Conservation (phyloP, 345 rosid genomes). For the Lepidium africanum region DNA sequence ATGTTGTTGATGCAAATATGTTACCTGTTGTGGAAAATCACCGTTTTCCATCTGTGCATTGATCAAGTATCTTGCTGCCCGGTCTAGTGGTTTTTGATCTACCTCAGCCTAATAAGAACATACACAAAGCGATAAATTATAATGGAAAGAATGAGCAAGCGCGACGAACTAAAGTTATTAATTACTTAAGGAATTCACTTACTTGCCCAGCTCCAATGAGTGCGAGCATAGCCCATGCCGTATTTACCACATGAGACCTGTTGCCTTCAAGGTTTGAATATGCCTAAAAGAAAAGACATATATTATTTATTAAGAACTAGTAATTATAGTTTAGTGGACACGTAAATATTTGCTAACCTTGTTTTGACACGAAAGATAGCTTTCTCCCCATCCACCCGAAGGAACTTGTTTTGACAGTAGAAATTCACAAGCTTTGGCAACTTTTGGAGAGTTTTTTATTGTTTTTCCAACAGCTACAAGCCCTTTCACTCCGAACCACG, state of each 20-base stretch:
- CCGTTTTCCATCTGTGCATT: constrained; percentile 66
- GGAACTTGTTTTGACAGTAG: constrained; percentile 72
- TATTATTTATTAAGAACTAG: neutral
- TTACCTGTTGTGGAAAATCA: constrained; percentile 66
- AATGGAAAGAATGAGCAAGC: neutral
- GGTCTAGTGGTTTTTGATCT: constrained; percentile 51
- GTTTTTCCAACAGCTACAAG: constrained; percentile 74
- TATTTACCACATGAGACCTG: constrained; percentile 49
- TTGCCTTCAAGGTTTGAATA: constrained; percentile 51
- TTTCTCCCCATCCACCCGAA: constrained; percentile 98
- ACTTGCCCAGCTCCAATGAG: constrained; percentile 67
- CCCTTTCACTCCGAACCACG: constrained; percentile 79
- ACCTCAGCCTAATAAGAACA: constrained; percentile 48
- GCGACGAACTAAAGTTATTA: neutral
- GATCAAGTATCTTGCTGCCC: constrained; percentile 50
- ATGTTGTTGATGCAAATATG: neutral
- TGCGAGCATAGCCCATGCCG: constrained; percentile 61
- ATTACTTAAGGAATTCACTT: constrained; percentile 2
- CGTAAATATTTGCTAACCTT: constrained; percentile 38
- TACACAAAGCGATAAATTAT: neutral
- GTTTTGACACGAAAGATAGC: constrained; percentile 89
- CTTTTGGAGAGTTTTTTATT: constrained; percentile 42
- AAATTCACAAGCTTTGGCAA: constrained; percentile 79
- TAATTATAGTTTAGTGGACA: neutral
- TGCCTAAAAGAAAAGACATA: constrained; percentile 22